Conservation (phyloP, 2,329 filamentous ascomycete genomes). For the Emmonsiellopsis sp. region DNA sequence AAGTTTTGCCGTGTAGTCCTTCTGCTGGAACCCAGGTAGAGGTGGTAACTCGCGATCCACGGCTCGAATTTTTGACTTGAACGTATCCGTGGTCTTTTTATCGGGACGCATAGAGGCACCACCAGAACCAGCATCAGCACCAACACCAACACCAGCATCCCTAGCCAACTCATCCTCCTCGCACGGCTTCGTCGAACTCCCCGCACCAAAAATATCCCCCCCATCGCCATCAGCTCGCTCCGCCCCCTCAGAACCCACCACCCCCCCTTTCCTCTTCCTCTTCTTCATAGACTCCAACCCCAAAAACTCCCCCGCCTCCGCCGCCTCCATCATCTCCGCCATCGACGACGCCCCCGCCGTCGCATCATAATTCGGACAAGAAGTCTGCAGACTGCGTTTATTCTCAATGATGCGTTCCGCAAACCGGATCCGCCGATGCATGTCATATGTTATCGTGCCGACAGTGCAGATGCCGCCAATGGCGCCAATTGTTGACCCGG, state of each 20-base stretch:
- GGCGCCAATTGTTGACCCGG: slow-evolving; percentile 22
- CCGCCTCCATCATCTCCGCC: slow-evolving; percentile 35
- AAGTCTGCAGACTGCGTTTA: slow-evolving; percentile 33
- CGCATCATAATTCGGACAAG: slow-evolving; percentile 34
- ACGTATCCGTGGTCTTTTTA: not conserved
- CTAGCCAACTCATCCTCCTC: not conserved
- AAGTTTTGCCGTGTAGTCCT: too few species aligned
- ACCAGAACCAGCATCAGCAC: not conserved
- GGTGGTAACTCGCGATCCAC: too few species aligned
- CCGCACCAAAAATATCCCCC: slow-evolving; percentile 4
- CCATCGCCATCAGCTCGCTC: not conserved
- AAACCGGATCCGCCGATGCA: slow-evolving; percentile 30
- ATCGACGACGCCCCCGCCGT: slow-evolving; percentile 28
- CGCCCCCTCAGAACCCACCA: slow-evolving; percentile 1
- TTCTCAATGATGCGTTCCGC: slow-evolving; percentile 37
- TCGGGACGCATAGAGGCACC: not conserved
- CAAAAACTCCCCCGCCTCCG: slow-evolving; percentile 35
- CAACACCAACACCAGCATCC: slow-evolving; percentile 1
- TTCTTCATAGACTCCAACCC: slow-evolving; percentile 27
- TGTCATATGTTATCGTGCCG: slow-evolving; percentile 34
- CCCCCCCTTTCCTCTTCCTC: slow-evolving; percentile 10
- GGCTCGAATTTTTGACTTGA: too few species aligned
- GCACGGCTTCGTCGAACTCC: not conserved
- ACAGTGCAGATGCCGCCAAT: slow-evolving; percentile 32
- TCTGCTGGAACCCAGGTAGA: too few species aligned